Evolutionary conservation across 2,329 filamentous ascomycete genomes (phyloP), one percentile per base, ranked within the genome.

Genomic region (Ophioceras dolichostomum): DNA sequence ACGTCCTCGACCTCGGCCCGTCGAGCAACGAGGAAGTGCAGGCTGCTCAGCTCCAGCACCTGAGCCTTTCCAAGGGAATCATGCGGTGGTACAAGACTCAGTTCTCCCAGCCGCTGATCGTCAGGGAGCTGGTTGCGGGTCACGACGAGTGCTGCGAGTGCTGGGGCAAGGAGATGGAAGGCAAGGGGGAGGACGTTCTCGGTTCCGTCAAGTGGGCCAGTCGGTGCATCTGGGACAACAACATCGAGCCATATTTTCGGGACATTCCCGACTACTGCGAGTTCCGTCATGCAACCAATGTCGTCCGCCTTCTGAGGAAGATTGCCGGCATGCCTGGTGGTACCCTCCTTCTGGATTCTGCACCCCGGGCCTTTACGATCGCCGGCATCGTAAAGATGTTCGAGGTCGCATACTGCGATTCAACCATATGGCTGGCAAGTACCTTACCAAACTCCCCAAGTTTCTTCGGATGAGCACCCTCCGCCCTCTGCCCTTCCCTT

Each of bases 301-400:
- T 91, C 24, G 64, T 82, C 32, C 66, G 76, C 1, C 57, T 84
- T 1, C 58, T 84, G 4, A 63, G 72, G 46, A 61, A 68, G 10
- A 66, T 83, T 29, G 63, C 41, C 14, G 40, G 36, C 5, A 27
- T n/a, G 3, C 42, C 73, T 43, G 69, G 68, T 3, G 59, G 67
- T 3, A 57, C 65, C 21, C 61, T 76, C 1, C 58, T 62, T 2
- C 52, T 85, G 12, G 70, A 83, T 52, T 82, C 78, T 0, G 79
- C 79, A 1, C 63, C 69, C 10, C 75, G 79, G 12, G 57, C 81
- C 27, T 83, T 75, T 66, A 83, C 78, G 0, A 62, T 82, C n/a
- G 70, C 74, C 24, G 71, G 68, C 3, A 53, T 83, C 8, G 71
- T 75, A 7, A 71, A 72, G 41, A 62, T 75, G 28, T 67, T 80